These are phyloP conservation scores for Amaranthus palmeri DNA, from an alignment of 148 eudicot genomes.

Conservation along the genomic window DNA sequence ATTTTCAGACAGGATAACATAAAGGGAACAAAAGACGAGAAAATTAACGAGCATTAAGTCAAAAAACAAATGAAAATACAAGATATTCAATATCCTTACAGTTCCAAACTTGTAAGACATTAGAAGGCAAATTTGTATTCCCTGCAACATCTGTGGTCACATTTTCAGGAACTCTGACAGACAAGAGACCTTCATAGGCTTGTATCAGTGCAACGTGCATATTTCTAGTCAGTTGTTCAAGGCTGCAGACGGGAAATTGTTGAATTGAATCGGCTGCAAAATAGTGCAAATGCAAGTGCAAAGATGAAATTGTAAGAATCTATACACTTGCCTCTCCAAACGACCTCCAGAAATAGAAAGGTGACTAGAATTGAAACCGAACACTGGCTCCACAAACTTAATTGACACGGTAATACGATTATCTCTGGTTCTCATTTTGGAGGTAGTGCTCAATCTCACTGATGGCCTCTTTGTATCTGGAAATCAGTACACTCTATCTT, in stretches of 20 bases:
- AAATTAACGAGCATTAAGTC: not conserved
- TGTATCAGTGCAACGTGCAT: constrained; percentile 39
- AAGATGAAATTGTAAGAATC: not conserved
- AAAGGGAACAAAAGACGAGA: not conserved
- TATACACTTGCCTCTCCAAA: constrained; percentile 41
- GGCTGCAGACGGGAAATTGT: constrained; percentile 38
- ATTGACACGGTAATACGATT: constrained; percentile 42
- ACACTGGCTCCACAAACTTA: constrained; percentile 82
- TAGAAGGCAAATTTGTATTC: constrained; percentile 70
- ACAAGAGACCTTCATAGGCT: constrained; percentile 34
- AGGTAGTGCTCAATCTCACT: constrained; percentile 64
- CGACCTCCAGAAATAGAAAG: constrained; percentile 65
- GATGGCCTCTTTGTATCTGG: constrained; percentile 75
- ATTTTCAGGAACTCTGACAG: constrained; percentile 69
- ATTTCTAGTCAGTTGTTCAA: constrained; percentile 44
- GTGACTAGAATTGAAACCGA: constrained; percentile 78
- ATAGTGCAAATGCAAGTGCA: not conserved
- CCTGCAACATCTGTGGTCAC: constrained; percentile 86
- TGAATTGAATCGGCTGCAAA: not conserved
- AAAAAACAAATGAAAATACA: not conserved
- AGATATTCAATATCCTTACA: constrained; percentile 48
- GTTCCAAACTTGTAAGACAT: constrained; percentile 67
- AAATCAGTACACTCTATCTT: constrained; percentile 17
- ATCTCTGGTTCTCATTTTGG: constrained; percentile 60
- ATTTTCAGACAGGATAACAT: not conserved